Base-by-base conservation (phyloP, 2,329 filamentous ascomycete species). In the Lecanicillium sp. region DNA sequence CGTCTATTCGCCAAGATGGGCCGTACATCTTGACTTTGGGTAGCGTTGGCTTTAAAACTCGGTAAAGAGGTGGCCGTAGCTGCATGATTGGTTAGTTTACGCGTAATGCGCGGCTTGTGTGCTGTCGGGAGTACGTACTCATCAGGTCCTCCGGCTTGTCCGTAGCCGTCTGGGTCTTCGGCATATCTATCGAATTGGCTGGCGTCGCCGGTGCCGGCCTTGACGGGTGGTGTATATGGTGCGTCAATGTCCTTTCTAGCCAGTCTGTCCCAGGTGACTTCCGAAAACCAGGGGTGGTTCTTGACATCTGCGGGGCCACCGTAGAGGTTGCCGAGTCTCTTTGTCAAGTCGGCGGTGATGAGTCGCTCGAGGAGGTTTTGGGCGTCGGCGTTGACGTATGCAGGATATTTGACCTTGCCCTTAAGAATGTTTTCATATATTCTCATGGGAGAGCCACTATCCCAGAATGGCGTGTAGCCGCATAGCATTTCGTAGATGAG, bases 401-500 rank as follows among this genome's bases (percentile, higher is more conserved):
- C 85, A 46, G 93, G 93, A 65, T 97, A 98, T 71, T 96, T 97
- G 67, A 98, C 87, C 59, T 87, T 85, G 51, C 91, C 93, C 62
- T 90, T 90, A 55, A 98, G 79, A 61, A 98, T 98, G 66, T 98
- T 98, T 73, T 98, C 93, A 71, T 98, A 98, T 62, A 98, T 98
- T 71, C 95, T 96, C 81, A 98, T 95, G 3, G 93, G 91, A 37
- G 89, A 95, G 48, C 91, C 93, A 59, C 87, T 88, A 66, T 98
- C 93, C 91, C 93, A 98, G 74, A 98, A 98, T 5, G 93, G 93
- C 5, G 93, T 98, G 69, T 96, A 98, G 23, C 93, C 93, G 64
- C 93, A 97, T 30, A 98, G 80, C 93, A 98, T 98, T 75, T 98
- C 93, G 67, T 96, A 98, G 66, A 98, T 97, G 58, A 98, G 74